Conservation (phyloP, 1,139 yeast species). For the Insectozyma bohioensis region DNA sequence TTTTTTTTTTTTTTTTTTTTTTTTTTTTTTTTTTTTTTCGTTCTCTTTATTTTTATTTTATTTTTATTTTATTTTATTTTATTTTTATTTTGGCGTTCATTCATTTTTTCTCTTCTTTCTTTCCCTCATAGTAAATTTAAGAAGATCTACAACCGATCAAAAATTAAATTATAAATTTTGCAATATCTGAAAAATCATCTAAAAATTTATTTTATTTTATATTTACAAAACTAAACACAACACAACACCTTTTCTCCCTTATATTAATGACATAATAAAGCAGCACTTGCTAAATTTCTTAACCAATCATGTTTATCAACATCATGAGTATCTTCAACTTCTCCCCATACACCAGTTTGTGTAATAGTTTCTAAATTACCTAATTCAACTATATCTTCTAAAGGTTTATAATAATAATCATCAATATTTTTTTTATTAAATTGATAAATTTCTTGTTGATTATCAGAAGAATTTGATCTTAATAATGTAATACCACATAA, state of each 20-base stretch:
- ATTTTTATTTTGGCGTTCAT: no score
- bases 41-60: neutral
- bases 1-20: conserved; percentile 1
- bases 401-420: conserved; percentile 35
- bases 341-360: conserved; percentile 95
- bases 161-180: no score
- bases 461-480: conserved; percentile 36
- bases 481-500: conserved; percentile 62
- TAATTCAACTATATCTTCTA: conserved; percentile 74
- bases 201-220: neutral
- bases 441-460: conserved; percentile 29
- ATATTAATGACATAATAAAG: conserved; percentile 44
- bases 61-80: no score
- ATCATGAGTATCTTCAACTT: conserved; percentile 97
- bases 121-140: no score
- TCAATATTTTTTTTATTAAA: conserved; percentile 28
- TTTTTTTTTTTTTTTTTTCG: neutral
- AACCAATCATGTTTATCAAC: conserved; percentile 88
- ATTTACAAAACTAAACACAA: conserved; percentile 1
- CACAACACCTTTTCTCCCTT: no score
- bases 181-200: no score
- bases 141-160: no score
- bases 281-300: conserved; percentile 79
- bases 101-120: no score
- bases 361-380: conserved; percentile 79